Evolutionary conservation across 768 basidiomycete genomes (phyloP).

Genomic region (Lentinula sp.): DNA sequence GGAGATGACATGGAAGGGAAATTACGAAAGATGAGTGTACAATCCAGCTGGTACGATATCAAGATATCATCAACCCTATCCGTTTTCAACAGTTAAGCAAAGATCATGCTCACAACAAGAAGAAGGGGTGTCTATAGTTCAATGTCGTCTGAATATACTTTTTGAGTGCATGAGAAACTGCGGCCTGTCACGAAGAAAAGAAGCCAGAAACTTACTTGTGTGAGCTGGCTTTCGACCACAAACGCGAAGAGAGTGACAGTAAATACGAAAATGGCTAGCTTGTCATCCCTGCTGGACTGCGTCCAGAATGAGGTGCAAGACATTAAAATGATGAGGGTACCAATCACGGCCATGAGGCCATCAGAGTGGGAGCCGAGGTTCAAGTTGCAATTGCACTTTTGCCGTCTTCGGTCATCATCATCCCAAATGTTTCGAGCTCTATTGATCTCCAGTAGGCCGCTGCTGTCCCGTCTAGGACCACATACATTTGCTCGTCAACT

Average conservation of each 20-base stretch:
- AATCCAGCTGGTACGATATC: constrained; percentile 51
- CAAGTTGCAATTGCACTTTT: neutral
- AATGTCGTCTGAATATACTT: constrained; percentile 78
- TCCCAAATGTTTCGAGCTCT: constrained; percentile 57
- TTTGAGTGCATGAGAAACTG: constrained; percentile 1
- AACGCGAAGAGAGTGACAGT: constrained; percentile 59
- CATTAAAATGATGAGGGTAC: neutral
- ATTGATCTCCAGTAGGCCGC: constrained; percentile 54
- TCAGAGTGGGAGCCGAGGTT: neutral
- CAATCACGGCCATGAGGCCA: neutral
- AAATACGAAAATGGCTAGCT: constrained; percentile 48
- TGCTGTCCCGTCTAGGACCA: constrained; percentile 44
- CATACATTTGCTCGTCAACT: constrained; percentile 27
- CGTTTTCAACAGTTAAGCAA: constrained; percentile 3
- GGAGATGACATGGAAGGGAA: constrained; percentile 78
- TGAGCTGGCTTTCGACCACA: constrained; percentile 69
- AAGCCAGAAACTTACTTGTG: constrained; percentile 47
- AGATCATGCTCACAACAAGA: constrained; percentile 62
- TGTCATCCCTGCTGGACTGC: neutral
- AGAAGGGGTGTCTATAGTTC: constrained; percentile 82
- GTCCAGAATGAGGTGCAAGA: neutral
- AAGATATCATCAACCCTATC: neutral
- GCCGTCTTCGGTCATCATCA: constrained; percentile 5
- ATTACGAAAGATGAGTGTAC: constrained; percentile 80
- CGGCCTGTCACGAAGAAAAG: neutral